These are phyloP conservation scores for Gliomastix tumulicola DNA, from an alignment of 2,329 filamentous ascomycete genomes.

Conservation along the genomic window DNA sequence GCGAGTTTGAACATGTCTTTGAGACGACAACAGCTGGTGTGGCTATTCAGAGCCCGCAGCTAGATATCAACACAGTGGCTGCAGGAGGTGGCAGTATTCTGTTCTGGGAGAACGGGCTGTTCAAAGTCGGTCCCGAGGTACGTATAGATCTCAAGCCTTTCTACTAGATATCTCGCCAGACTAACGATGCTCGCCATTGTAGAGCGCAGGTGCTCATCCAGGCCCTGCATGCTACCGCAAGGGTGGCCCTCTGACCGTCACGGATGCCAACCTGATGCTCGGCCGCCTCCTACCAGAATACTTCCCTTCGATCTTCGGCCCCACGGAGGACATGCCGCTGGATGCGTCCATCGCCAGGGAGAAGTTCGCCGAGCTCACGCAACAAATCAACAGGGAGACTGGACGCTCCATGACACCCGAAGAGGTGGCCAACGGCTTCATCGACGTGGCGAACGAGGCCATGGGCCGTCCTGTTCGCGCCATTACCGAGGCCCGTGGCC, in stretches of 20 bases:
- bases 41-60: conserved; percentile 62
- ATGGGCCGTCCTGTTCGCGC: conserved; percentile 67
- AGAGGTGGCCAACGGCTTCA: conserved; percentile 57
- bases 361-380: conserved; percentile 30
- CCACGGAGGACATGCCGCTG: conserved; percentile 51
- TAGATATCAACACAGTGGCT: conserved; percentile 66
- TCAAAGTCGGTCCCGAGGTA: conserved; percentile 58
- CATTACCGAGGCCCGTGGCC: conserved; percentile 42
- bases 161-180: neutral
- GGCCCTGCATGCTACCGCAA: conserved; percentile 67
- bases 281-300: conserved; percentile 49
- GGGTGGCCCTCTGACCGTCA: conserved; percentile 63
- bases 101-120: conserved; percentile 61
- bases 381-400: conserved; percentile 27
- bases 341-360: conserved; percentile 25
- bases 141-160: neutral
- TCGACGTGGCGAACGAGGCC: conserved; percentile 69
- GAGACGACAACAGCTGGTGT: conserved; percentile 64
- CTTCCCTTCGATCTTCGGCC: conserved; percentile 66
- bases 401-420: conserved; percentile 19
- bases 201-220: conserved; percentile 61
- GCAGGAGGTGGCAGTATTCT: conserved; percentile 42
- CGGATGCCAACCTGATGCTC: conserved; percentile 63
- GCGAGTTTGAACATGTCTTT: conserved; percentile 64
- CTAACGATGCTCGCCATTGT: neutral